Base-by-base conservation (phyloP, 2,329 filamentous ascomycete genomes). In the Nigrospora sphaerica region DNA sequence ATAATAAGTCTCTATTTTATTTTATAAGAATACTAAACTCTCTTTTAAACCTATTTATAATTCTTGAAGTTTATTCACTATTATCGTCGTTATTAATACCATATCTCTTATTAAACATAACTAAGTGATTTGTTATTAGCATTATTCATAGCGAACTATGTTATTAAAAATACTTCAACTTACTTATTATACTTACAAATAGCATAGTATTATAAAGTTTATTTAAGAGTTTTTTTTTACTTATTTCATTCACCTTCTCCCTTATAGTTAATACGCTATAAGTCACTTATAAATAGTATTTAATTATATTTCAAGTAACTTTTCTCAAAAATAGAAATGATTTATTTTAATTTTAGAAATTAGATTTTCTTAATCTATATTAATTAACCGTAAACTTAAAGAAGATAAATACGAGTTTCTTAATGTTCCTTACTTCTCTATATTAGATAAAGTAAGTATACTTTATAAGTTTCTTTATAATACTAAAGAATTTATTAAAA, bases 131-230 rank as follows among this genome's bases (percentile, higher is more conserved):
- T 39, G 9, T 19, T 18, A 5, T 5, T 39, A 10, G 13, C 23
- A 39, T 12, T 19, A 39, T 47, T 46, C 42, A 33, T 36, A 19
- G 18, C 35, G 23, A 32, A 38, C 46, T 37, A 43, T n/a, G 12
- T 43, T 46, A 44, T 47, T n/a, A 39, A 35, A 23, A 49, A 38
- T 45, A 49, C 36, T 41, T 38, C 32, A 16, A 45, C 13, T 35
- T 42, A 52, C 32, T 43, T 49, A 34, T 46, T 38, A 44, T 46
- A 44, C 33, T 42, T 32, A 32, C 42, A 47, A 39, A 39, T 42
- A 47, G 49, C 34, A 44, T 45, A 46, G 16, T 23, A 39, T 35
- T 31, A 17, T 44, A 51, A 32, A 14, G 51, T 49, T 28, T 47
- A 35, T 43, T 52, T 39, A 9, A 44, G 18, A 17, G 32, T n/a